Evolutionary conservation across 192 early-diverging fungal genomes (phyloP).

Genomic region (Mortierella antarctica): DNA sequence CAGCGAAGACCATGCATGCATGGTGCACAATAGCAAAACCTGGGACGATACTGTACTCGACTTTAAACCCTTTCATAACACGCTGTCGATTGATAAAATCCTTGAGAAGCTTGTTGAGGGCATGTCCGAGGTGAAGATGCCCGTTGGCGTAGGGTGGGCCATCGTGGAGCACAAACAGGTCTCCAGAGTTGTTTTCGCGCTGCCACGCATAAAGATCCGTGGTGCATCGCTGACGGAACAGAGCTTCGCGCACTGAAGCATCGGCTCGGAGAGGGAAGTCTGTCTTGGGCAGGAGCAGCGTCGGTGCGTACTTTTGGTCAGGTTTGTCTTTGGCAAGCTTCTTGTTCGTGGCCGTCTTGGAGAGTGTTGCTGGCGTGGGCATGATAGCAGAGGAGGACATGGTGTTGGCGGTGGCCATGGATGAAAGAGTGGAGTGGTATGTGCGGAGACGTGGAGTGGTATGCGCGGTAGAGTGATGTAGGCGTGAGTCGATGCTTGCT

Average conservation of each 20-base stretch:
- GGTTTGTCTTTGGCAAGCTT: constrained; percentile 42
- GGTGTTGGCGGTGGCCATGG: constrained; percentile 9
- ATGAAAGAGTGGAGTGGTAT: neutral
- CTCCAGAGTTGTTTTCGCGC: constrained; percentile 70
- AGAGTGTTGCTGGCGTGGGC: constrained; percentile 9
- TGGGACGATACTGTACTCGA: constrained; percentile 57
- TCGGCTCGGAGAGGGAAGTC: constrained; percentile 74
- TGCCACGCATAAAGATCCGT: constrained; percentile 79
- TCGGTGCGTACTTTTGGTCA: constrained; percentile 63
- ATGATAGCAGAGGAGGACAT: constrained; percentile 1
- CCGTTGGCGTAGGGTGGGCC: constrained; percentile 89
- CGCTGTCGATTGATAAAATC: constrained; percentile 82
- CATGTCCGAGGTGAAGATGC: constrained; percentile 76
- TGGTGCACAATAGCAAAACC: neutral
- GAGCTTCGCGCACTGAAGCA: constrained; percentile 66
- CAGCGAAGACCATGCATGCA: neutral
- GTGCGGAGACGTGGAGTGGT: neutral
- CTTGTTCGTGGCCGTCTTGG: constrained; percentile 16
- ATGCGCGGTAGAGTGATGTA: neutral
- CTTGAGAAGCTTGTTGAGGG: constrained; percentile 86
- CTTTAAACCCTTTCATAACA: constrained; percentile 75
- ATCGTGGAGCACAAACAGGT: constrained; percentile 82
- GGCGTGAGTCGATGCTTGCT: too few relatives aligned
- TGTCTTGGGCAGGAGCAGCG: constrained; percentile 78
- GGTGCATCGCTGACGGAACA: constrained; percentile 70